Conservation (phyloP, 495 filamentous ascomycete species). For the Xylaria sp. region DNA sequence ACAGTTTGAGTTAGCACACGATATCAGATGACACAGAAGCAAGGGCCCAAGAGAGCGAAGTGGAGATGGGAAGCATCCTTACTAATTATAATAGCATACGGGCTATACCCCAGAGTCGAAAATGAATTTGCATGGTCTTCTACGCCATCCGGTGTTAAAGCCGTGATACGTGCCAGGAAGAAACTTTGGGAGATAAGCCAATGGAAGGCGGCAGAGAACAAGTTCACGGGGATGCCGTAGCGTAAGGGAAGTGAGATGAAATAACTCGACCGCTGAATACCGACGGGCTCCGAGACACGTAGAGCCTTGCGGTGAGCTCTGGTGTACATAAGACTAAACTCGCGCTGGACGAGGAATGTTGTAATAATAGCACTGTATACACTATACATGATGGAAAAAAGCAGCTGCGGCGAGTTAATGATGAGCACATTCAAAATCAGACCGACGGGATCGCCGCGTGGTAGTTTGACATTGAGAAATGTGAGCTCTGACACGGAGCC, state of each 20-base stretch:
- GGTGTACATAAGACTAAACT: conserved; percentile 33
- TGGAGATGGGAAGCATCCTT: too few relatives aligned
- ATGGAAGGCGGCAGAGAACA: conserved; percentile 39
- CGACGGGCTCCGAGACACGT: conserved; percentile 45
- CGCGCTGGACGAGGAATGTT: conserved; percentile 31
- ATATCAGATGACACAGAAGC: conserved; percentile 41
- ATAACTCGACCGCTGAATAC: conserved; percentile 47
- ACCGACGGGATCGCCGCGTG: conserved; percentile 21
- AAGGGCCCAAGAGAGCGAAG: conserved; percentile 44
- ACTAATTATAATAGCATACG: conserved; percentile 40
- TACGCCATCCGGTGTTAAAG: conserved; percentile 13
- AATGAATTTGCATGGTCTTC: conserved; percentile 28
- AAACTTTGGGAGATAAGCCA: conserved; percentile 53
- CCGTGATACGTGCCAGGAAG: conserved; percentile 42
- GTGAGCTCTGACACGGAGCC: conserved; percentile 39
- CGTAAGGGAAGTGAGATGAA: conserved; percentile 50
- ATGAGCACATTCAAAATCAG: conserved; percentile 41
- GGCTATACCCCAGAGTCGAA: conserved; percentile 43
- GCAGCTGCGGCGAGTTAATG: conserved; percentile 53
- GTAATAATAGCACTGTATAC: conserved; percentile 25
- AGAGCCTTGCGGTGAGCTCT: conserved; percentile 41
- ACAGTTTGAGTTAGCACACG: not conserved
- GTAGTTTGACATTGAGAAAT: conserved; percentile 29
- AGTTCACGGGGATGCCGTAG: conserved; percentile 46
- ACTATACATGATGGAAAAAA: conserved; percentile 53